Base-by-base conservation (phyloP, 305 asterid species). In the Fraxinus velutina region DNA sequence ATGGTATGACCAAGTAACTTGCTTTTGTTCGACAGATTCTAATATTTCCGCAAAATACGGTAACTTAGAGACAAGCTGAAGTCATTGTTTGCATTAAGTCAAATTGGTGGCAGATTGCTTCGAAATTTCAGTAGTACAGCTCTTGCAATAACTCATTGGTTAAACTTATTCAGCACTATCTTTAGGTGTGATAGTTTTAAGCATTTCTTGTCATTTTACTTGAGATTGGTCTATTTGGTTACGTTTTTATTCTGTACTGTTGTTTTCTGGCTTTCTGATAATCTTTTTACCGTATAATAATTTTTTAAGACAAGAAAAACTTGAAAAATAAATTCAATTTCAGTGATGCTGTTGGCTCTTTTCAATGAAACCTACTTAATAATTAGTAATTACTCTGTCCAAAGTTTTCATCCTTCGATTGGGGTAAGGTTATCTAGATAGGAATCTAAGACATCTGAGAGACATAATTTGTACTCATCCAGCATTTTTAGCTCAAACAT, bases 1-100 rank as follows among this genome's bases (percentile, higher is more conserved):
- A 94, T 98, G 98, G 99, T 96, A 96, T 81, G 97, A n/a, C 64
- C 42, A 55, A 24, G 39, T 50, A 30, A 71, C 34, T 70, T 37
- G 36, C 12, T 9, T 34, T 71, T 36, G 33, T 47, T 71, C 10
- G 5, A 73, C 2, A 17, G 70, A 52, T 5, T 32, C 47, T n/a
- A 9, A 62, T 66, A 13, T 73, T 17, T 24, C 7, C 4, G 39
- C 21, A 62, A 7, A 62, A 62, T 8, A 22, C 6, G 6, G 4
- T 62, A 62, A 62, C 33, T 62, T 62, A 62, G 72, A 62, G 17
- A 62, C 72, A 62, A 9, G 12, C 34, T 62, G 6, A 62, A 62
- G 15, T 9, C 72, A 70, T 29, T 70, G 22, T 29, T 30, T 29
- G 75, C 39, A 30, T 21, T 2, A 29, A 68, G 37, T 70, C 75